Conservation (phyloP, 2,329 filamentous ascomycete genomes). For the Xenoacremonium recifei region DNA sequence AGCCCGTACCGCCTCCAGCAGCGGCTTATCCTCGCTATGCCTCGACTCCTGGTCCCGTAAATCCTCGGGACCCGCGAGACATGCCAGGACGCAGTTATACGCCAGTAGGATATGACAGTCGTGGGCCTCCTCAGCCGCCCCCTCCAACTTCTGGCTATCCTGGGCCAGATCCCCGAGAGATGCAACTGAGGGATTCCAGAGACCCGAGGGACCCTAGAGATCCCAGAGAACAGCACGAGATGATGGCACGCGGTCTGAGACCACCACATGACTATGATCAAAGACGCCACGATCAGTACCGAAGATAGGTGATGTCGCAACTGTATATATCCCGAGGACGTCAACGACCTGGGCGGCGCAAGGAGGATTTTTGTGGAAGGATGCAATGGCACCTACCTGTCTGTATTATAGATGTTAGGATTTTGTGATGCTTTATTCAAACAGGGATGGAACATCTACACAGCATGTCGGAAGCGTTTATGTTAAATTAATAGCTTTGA, state of each 20-base stretch:
- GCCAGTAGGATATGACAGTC: slow-evolving; percentile 41
- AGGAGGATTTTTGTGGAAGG: too few relatives aligned
- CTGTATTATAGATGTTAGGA: too few relatives aligned
- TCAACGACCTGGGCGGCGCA: too few relatives aligned
- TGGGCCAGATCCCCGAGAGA: slow-evolving; percentile 31
- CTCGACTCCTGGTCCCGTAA: slow-evolving; percentile 40
- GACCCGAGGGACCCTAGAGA: slow-evolving; percentile 29
- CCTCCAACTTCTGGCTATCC: slow-evolving; percentile 32
- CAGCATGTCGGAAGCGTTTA: too few relatives aligned
- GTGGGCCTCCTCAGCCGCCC: slow-evolving; percentile 37
- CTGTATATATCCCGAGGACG: too few relatives aligned
- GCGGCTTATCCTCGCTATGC: slow-evolving; percentile 45
- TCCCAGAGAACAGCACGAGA: slow-evolving; percentile 36
- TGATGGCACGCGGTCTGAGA: slow-evolving; percentile 41
- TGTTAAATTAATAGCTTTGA: too few relatives aligned
- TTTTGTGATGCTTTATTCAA: too few relatives aligned
- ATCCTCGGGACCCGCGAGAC: slow-evolving; percentile 41
- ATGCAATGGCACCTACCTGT: too few relatives aligned
- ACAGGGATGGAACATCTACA: too few relatives aligned
- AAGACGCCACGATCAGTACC: slow-evolving; percentile 42
- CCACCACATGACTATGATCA: slow-evolving; percentile 47
- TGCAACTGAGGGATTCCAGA: slow-evolving; percentile 34
- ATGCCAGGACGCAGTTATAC: slow-evolving; percentile 46
- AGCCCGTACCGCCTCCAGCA: slow-evolving; percentile 36
- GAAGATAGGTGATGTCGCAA: too few relatives aligned